Conservation (phyloP, 1,284 basidiomycete species). For the Moesziomyces globuligerus region DNA sequence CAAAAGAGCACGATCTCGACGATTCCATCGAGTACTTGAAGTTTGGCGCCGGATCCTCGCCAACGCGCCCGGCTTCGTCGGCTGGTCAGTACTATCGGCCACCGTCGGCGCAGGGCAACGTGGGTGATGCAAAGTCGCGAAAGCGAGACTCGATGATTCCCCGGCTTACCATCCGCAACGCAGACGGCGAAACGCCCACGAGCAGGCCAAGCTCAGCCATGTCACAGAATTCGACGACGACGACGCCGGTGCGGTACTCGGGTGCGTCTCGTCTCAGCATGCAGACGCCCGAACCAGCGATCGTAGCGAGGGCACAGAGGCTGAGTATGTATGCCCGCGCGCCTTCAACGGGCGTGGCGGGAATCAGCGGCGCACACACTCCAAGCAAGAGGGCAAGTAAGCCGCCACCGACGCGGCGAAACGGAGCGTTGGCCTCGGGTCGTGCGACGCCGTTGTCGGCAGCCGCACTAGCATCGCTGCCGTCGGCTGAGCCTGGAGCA, state of each 20-base stretch:
- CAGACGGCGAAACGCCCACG: constrained; percentile 14
- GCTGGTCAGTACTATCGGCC: constrained; percentile 55
- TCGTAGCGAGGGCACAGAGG: constrained; percentile 55
- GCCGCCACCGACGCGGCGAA: constrained; percentile 50
- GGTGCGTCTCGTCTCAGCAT: constrained; percentile 51
- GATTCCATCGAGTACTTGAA: constrained; percentile 38
- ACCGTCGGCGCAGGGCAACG: constrained; percentile 43
- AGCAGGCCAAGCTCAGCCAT: constrained; percentile 53
- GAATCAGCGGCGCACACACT: constrained; percentile 5
- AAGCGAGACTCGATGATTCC: constrained; percentile 54
- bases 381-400: constrained; percentile 52
- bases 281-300: constrained; percentile 63
- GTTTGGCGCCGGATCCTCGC: constrained; percentile 9
- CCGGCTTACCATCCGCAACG: constrained; percentile 33
- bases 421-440: constrained; percentile 26
- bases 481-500: constrained; percentile 42
- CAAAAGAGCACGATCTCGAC: constrained; percentile 6
- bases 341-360: constrained; percentile 39
- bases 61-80: constrained; percentile 35
- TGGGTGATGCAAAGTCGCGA: constrained; percentile 30
- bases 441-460: constrained; percentile 58
- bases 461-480: constrained; percentile 57
- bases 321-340: constrained; percentile 55
- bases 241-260: constrained; percentile 38
- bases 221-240: constrained; percentile 42